Evolutionary conservation across 306 rosid genomes (phyloP), one percentile per base, ranked within the genome.

Genomic region (Prunus fruticosa): DNA sequence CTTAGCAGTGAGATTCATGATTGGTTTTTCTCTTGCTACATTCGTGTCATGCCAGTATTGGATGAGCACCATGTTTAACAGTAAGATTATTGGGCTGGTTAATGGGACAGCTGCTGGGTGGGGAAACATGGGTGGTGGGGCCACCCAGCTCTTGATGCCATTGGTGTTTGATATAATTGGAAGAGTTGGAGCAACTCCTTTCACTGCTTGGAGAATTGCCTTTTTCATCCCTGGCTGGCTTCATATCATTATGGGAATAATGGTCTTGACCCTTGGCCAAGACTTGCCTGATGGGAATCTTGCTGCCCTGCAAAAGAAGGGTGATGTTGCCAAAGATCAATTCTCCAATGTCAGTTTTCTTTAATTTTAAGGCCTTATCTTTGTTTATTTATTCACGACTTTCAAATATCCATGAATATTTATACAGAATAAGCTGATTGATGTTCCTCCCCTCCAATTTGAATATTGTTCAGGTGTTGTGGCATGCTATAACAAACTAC

Each of bases 81-180:
- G 93, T 50, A 87, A 92, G 90, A 92, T 94, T 12, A 84, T 94
- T 0, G 98, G 98, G 22, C 83, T 92, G 20, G 98, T 64, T 3
- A 92, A 94, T 38, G 98, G 98, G 19, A 92, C 97, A 0, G 93
- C 96, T 0, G 97, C 95, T 0, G 98, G 98, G 19, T 94, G 98
- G 98, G 98, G 98, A 0, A 94, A 94, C 76, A 90, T 92, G 98
- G 97, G 98, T 0, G 96, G 98, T 41, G 96, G 98, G 4, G 98
- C 95, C 11, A 92, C 98, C 60, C 98, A 94, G 62, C 89, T 94
- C 51, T 50, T 94, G 32, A 94, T 94, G 98, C 98, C 98, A 0
- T 20, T 92, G 80, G 80, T 90, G 0, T 94, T 80, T 74, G 97
- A 90, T 0, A 11, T 90, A 27, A 87, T 92, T 8, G 41, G 69